Evolutionary conservation across 2,329 filamentous ascomycete species (phyloP), one percentile per base, ranked within the genome.

Genomic region (Claviceps cyperi): DNA sequence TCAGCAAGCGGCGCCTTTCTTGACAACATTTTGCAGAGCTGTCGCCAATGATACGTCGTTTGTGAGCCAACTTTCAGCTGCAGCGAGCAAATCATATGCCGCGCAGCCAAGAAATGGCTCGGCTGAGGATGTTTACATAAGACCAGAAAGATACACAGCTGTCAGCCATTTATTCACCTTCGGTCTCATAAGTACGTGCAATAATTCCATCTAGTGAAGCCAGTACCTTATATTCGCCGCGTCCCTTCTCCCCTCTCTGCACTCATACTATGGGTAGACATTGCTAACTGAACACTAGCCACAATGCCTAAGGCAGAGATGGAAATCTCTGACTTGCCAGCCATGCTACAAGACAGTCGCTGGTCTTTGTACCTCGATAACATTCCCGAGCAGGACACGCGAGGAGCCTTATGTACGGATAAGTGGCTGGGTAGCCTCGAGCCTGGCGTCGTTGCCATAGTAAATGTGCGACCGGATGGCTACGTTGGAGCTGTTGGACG

Each of bases 281-380:
- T 47, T 37, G 19, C 47, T 43, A 39, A 49, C 28, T 2, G 13
- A 8, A 48, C 49, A 7, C 38, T 22, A 75, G 72, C 83, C 9
- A 76, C 73, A 5, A 81, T 81, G 68, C 65, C 73, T 22, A 83
- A 84, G 62, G 66, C 68, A 3, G 70, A 76, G 3, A 72, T 87
- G 43, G 84, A 88, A 62, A 73, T 87, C 24, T 71, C 72, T 2
- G 76, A 85, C 57, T 66, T 88, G 15, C 83, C 83, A 0, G 61
- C 68, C 0, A 61, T 81, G 21, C 62, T 87, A 40, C 76, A 82
- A 57, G 72, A 78, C 50, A 83, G 80, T 62, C 72, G 75, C 35
- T 88, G 83, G 81, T 84, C 81, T 0, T 74, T 88, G 52, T 88
- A 88, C 60, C 69, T 86, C 0, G 84, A 88, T 59, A 73, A 86